Evolutionary conservation across 2,329 filamentous ascomycete genomes (phyloP), one percentile per base, ranked within the genome.

Genomic region (Aaosphaeria pasadenensis): DNA sequence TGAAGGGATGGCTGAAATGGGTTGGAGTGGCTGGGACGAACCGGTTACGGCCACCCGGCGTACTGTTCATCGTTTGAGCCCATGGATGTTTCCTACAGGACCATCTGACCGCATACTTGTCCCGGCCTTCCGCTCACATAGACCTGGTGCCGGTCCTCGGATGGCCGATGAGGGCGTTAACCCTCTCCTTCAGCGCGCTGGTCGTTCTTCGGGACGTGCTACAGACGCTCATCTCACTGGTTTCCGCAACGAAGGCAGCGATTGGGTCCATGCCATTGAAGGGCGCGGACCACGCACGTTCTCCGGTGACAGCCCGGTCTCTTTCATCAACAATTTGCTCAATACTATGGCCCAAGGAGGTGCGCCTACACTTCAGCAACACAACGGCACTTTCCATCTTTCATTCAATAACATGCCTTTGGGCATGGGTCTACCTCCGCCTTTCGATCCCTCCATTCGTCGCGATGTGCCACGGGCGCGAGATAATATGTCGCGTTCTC

Each of bases 131-230:
- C 72, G 77, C 51, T 71, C 74, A 6, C 79, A 84, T 58, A 77
- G 82, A 48, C 69, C 79, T 45, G 77, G 77, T 42, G 74, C 73
- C 17, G 75, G 80, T 31, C 73, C 81, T 45, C 78, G 81, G 48
- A 77, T 77, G 30, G 78, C 81, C 32, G 90, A 96, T 55, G 91
- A 96, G 64, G 91, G 90, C 4, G 79, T 85, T 24, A 96, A 97
- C 63, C 92, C 92, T 39, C 77, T 97, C 9, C 82, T 97, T 46
- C 87, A 91, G 55, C 86, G 89, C 47, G 70, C 71, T 41, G 74
- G 72, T 49, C 64, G 69, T 24, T 53, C 63, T 5, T 49, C 58
- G 24, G 58, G 52, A 32, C 60, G 62, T n/a, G 50, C 52, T 11
- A 52, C 51, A 7, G 62, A 66, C 31, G n/a, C 58, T 53, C 11